Conservation (phyloP, 1,284 basidiomycete genomes). For the Peniophora sp. region DNA sequence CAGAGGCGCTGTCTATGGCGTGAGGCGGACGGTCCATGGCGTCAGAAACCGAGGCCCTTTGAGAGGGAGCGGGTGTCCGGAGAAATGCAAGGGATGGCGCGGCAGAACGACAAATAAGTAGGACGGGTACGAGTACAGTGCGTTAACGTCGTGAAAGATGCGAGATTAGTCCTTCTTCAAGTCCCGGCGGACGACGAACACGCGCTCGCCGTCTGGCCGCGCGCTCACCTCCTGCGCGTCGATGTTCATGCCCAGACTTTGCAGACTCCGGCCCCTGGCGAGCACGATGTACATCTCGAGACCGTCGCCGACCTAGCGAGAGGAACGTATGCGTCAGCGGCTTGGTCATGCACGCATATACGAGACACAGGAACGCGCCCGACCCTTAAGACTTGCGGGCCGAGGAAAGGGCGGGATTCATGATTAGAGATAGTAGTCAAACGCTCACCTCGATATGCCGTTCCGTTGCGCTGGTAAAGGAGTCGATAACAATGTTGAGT, state of each 20-base stretch:
- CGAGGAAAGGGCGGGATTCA: constrained; percentile 8
- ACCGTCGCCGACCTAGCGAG: constrained; percentile 85
- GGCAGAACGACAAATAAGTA: no score
- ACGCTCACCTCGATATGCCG: constrained; percentile 81
- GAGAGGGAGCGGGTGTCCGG: no score
- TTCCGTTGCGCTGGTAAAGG: constrained; percentile 90
- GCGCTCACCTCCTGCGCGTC: constrained; percentile 57
- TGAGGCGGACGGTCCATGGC: no score
- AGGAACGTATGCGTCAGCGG: constrained; percentile 2
- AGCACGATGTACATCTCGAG: constrained; percentile 87
- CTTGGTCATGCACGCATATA: constrained; percentile 4
- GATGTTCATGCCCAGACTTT: constrained; percentile 50
- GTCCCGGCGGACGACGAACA: constrained; percentile 66
- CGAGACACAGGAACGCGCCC: not conserved
- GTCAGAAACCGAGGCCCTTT: no score
- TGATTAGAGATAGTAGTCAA: no score
- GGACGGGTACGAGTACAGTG: no score
- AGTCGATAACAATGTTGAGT: constrained; percentile 83
- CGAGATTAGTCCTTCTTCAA: constrained; percentile 60
- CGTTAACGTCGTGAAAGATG: not conserved
- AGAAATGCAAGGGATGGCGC: no score
- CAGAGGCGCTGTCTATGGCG: no score
- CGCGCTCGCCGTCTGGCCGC: constrained; percentile 55
- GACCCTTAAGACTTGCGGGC: not conserved
- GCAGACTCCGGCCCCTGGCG: constrained; percentile 55